A percentile compares a stretch with the other conserved stretches of the same genome.
These are phyloP conservation scores for Sphaerulina musiva DNA, from an alignment of 2,329 filamentous ascomycete genomes.

Conservation along the genomic window DNA sequence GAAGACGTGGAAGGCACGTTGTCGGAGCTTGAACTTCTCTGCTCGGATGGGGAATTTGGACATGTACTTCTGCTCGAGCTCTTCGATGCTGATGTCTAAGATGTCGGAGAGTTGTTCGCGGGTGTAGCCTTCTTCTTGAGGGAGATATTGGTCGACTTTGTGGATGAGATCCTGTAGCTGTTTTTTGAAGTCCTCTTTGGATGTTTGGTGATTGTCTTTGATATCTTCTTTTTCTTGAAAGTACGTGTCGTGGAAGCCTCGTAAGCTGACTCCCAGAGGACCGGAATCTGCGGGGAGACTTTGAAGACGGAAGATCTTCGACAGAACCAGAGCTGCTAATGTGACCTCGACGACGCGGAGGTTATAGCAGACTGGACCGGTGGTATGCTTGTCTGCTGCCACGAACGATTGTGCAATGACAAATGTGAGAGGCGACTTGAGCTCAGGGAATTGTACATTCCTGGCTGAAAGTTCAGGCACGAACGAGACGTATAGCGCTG, in stretches of 20 bases:
- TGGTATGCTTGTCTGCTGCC: constrained; percentile 88
- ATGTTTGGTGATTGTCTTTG: constrained; percentile 44
- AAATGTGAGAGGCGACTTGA: constrained; percentile 78
- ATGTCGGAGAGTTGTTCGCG: constrained; percentile 72
- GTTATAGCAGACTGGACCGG: constrained; percentile 91
- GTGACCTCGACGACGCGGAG: constrained; percentile 93
- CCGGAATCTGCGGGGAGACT: constrained; percentile 68
- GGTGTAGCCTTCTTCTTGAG: constrained; percentile 77
- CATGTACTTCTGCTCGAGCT: constrained; percentile 72
- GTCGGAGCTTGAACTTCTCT: constrained; percentile 77
- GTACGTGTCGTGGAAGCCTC: constrained; percentile 79
- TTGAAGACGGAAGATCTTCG: constrained; percentile 54
- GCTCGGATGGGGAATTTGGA: constrained; percentile 84
- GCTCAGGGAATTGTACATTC: constrained; percentile 74
- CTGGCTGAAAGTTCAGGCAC: constrained; percentile 68
- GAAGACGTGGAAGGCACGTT: constrained; percentile 86
- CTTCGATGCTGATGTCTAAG: constrained; percentile 61
- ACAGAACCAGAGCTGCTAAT: constrained; percentile 66
- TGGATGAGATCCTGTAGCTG: constrained; percentile 70
- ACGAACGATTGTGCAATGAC: constrained; percentile 93
- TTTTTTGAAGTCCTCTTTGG: constrained; percentile 41
- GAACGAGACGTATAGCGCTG: constrained; percentile 86
- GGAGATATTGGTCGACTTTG: constrained; percentile 63
- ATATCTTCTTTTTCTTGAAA: constrained; percentile 52
- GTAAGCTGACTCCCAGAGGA: constrained; percentile 74